phyloP scores from a whole-genome alignment of 139 green algal genomes.

The Auxenochlorella pyrenoidosa region DNA sequence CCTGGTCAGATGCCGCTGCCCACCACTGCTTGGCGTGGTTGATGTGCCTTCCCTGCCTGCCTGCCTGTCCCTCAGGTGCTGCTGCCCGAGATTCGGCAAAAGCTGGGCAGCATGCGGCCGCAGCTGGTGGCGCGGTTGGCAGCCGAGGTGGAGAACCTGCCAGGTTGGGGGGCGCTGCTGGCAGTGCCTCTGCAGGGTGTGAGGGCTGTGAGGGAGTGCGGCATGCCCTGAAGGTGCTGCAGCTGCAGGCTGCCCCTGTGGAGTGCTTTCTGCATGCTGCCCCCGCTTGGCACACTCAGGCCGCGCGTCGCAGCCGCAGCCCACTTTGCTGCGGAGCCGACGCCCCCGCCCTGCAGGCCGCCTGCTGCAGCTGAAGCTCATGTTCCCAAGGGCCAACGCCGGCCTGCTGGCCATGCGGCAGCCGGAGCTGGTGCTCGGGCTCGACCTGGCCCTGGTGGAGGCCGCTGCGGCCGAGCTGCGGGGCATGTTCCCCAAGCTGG shows the following conservation, averaged over 20 bases:
- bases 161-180: not conserved
- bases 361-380: slow-evolving; percentile 66
- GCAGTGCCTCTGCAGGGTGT: too few species aligned
- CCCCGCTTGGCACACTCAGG: too few species aligned
- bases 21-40: too few species aligned
- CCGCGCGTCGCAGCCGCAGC: too few species aligned
- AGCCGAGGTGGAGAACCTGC: slow-evolving; percentile 20
- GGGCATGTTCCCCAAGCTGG: slow-evolving; percentile 67
- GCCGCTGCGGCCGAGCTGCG: slow-evolving; percentile 47
- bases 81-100: slow-evolving; percentile 56
- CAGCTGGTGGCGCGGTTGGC: slow-evolving; percentile 55
- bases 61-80: slow-evolving; percentile 33
- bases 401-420: slow-evolving; percentile 60
- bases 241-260: too few species aligned
- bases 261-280: too few species aligned
- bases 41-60: too few species aligned
- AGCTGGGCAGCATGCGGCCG: slow-evolving; percentile 55
- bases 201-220: too few species aligned
- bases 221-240: too few species aligned
- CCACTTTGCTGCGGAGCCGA: not conserved
- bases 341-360: not conserved
- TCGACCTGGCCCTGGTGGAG: slow-evolving; percentile 52
- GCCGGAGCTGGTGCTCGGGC: slow-evolving; percentile 64
- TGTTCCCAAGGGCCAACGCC: slow-evolving; percentile 74
- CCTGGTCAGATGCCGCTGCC: too few species aligned